Base-by-base conservation (phyloP, 2,329 filamentous ascomycete genomes). In the Parastagonospora nodorum region DNA sequence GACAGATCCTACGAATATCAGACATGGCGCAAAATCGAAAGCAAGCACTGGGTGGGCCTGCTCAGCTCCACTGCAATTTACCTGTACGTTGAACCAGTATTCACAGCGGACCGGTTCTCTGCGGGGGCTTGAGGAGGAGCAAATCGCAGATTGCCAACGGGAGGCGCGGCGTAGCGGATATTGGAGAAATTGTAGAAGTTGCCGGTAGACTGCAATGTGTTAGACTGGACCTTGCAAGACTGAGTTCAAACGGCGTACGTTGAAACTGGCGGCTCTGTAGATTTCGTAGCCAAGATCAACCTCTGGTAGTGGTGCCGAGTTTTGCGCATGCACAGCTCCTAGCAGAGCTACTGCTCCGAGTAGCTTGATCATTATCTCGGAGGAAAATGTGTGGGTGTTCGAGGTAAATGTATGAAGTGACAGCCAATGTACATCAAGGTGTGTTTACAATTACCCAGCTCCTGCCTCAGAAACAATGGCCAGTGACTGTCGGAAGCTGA, bases 231-330 rank as follows among this genome's bases (percentile, higher is more conserved):
- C 6, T 9, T 15, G 31, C 28, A 24, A 27, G 39, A 27, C n/a
- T 28, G 6, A 40, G 16, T 12, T n/a, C 1, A 41, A 38, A 15
- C 12, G 30, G 33, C 68, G 14, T 49, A 77, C 75, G 67, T 81
- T 80, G 60, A 76, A 77, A 10, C 64, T 63, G 4, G 76, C 64
- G 29, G 78, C 81, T 58, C 76, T 74, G 43, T 84, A 78, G 16
- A 81, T 65, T 48, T 80, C 75, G 62, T 84, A 84, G 35, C 80
- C 81, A 8, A 84, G 69, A 60, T 84, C 80, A 7, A 84, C 78
- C 15, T 69, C 66, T 32, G 79, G 78, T 12, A 80, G 57, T 7
- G 66, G 53, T 11, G 51, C 53, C 5, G 19, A 24, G 45, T 67
- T 63, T 39, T 67, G 63, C 19, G 65, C 68, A 16, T 50, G 57